These are phyloP conservation scores for Xylaria longipes DNA, from an alignment of 495 filamentous ascomycete genomes.

Conservation along the genomic window DNA sequence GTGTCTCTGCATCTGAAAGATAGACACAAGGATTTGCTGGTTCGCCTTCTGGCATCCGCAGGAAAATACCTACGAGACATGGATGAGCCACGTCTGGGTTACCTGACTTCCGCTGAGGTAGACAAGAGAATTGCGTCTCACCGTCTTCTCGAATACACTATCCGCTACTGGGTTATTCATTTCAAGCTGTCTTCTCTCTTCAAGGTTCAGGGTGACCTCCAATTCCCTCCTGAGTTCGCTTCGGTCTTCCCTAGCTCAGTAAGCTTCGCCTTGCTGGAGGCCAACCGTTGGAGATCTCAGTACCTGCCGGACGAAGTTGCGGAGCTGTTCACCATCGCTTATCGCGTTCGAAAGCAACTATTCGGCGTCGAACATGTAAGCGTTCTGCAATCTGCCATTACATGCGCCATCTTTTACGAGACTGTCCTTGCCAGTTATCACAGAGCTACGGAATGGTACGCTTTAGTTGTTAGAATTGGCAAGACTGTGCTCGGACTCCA, in stretches of 20 bases:
- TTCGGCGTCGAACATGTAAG: conserved; percentile 8
- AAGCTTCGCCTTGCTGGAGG: conserved; percentile 13
- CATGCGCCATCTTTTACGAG: conserved; percentile 7
- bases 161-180: conserved; percentile 20
- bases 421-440: neutral
- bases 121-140: conserved; percentile 10
- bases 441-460: conserved; percentile 20
- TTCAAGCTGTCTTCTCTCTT: conserved; percentile 16
- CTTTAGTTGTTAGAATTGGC: conserved; percentile 5
- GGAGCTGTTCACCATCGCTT: conserved; percentile 7
- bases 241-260: conserved; percentile 19
- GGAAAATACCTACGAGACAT: conserved; percentile 3
- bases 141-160: conserved; percentile 14
- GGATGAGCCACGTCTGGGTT: conserved; percentile 13
- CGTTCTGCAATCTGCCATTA: conserved; percentile 17
- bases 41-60: conserved; percentile 10
- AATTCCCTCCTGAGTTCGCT: conserved; percentile 8
- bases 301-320: conserved; percentile 9
- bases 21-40: conserved; percentile 15
- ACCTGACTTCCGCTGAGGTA: neutral
- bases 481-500: conserved; percentile 18
- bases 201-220: conserved; percentile 18
- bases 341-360: conserved; percentile 20
- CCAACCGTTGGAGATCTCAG: conserved; percentile 18
- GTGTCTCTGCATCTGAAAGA: conserved; percentile 14